A percentile compares a stretch with the other conserved stretches of the same genome.
Evolutionary conservation across 176 grass and related monocot species (phyloP).

Genomic region (Ananas comosus): DNA sequence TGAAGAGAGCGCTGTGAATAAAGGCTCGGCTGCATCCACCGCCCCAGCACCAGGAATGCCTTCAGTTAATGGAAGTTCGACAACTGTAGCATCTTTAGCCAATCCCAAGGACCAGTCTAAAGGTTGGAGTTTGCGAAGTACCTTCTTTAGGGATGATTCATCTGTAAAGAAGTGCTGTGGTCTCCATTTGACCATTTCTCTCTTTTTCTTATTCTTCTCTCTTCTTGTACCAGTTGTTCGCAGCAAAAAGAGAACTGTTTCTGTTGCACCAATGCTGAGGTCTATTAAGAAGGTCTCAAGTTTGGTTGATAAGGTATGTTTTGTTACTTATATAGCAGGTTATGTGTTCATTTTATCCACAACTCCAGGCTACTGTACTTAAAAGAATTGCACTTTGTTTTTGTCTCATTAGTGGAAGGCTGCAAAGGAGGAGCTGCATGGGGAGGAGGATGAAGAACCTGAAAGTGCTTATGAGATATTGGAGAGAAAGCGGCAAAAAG

Average conservation of each 20-base stretch:
- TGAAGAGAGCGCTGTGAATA: conserved; percentile 33
- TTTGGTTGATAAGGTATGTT: conserved; percentile 82
- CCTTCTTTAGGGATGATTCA: too few relatives aligned
- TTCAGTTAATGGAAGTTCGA: conserved; percentile 29
- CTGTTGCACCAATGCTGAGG: conserved; percentile 56
- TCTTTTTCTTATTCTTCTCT: conserved; percentile 6
- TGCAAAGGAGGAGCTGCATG: conserved; percentile 88
- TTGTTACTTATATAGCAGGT: conserved; percentile 1
- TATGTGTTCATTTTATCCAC: background rate
- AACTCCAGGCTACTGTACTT: background rate
- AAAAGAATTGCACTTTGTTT: conserved; percentile 9
- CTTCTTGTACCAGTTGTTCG: conserved; percentile 34
- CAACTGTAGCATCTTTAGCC: conserved; percentile 29
- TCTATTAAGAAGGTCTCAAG: conserved; percentile 97
- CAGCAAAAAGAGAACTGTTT: conserved; percentile 56
- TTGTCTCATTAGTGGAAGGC: conserved; percentile 77
- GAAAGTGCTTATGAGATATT: conserved; percentile 64
- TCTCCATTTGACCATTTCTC: background rate
- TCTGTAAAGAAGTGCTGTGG: too few relatives aligned
- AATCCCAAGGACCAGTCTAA: conserved; percentile 43
- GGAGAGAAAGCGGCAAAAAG: conserved; percentile 82
- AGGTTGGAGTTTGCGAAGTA: conserved; percentile 24
- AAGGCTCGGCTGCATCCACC: conserved; percentile 20
- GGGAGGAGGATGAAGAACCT: conserved; percentile 74
- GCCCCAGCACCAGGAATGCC: conserved; percentile 3